Evolutionary conservation across 495 filamentous ascomycete species (phyloP), one percentile per base, ranked within the genome.

Genomic region (Penicillium chermesinum): DNA sequence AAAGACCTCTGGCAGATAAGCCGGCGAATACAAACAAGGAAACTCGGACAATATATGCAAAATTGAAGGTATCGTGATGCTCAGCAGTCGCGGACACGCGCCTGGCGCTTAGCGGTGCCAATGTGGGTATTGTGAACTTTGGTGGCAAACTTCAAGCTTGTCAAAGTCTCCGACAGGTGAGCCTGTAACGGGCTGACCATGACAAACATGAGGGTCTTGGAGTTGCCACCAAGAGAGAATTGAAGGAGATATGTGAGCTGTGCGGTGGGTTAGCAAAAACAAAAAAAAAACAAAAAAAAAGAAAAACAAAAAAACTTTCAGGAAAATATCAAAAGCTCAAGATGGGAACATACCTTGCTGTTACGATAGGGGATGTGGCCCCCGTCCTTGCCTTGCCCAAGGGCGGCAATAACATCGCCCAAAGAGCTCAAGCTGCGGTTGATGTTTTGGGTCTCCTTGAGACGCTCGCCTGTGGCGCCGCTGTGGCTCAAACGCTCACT

Each of bases 131-230:
- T 91, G 70, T 91, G 86, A 54, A 82, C 91, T 76, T 97, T 97
- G 9, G 88, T 93, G 13, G 94, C 93, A 71, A 99, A 99, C 61
- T 94, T 86, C 62, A 99, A 77, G 68, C 89, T 95, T 20, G 91
- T 94, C 66, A 96, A 79, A 12, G 90, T 96, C 75, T 99, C 94
- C 44, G 80, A 83, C 44, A 96, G 72, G 72, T 97, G 94, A 2
- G 85, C 88, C 74, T 94, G 85, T 42, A 97, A 70, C 21, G 93
- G 93, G 62, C 86, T 91, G 52, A 94, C 85, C 89, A 96, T 97
- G 65, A 97, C 89, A 57, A 99, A 95, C 93, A 97, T 99, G 50
- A 99, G 86, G 3, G 94, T 97, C 70, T 96, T 94, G 46, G 86
- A 89, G 61, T 96, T 96, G 27, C 94, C 94, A 13, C 93, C 90